Evolutionary conservation across 495 filamentous ascomycete genomes (phyloP).

Genomic region (Lentithecium fluviatile): DNA sequence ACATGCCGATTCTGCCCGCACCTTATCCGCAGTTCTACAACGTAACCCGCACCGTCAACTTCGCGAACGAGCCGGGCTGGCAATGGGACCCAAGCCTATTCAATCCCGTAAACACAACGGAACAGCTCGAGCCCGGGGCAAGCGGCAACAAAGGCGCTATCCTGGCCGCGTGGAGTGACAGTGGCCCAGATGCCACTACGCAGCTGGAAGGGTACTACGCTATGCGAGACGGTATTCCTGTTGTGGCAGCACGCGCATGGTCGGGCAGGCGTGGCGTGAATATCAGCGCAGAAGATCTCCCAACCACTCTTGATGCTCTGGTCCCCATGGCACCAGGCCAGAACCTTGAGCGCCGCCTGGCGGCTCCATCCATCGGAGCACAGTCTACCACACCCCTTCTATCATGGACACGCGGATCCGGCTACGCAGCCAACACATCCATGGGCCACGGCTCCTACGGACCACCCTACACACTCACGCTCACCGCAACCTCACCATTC

Average conservation of each 20-base stretch:
- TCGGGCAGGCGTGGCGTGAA: conserved; percentile 44
- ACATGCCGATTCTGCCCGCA: conserved; percentile 54
- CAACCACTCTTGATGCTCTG: conserved; percentile 42
- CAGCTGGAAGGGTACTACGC: conserved; percentile 57
- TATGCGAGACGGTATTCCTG: conserved; percentile 53
- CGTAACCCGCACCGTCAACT: conserved; percentile 50
- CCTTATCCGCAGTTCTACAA: conserved; percentile 57
- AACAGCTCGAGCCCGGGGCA: conserved; percentile 39
- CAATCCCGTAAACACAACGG: conserved; percentile 48
- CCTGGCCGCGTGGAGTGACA: conserved; percentile 58
- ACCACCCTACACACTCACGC: conserved; percentile 51
- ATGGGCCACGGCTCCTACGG: conserved; percentile 52
- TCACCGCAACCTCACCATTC: conserved; percentile 46
- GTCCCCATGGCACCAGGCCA: conserved; percentile 48
- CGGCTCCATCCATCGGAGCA: background rate
- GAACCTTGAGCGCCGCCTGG: conserved; percentile 49
- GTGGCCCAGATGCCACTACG: conserved; percentile 56
- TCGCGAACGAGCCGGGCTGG: conserved; percentile 45
- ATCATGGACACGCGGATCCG: conserved; percentile 7
- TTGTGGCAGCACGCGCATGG: conserved; percentile 51
- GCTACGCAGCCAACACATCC: background rate
- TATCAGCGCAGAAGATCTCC: conserved; percentile 37
- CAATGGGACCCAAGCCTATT: conserved; percentile 55
- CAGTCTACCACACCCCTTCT: conserved; percentile 2
- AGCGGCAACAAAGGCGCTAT: conserved; percentile 51